Percentiles rank a stretch among this genome's conserved stretches.
phyloP scores from a whole-genome alignment of 164 flowering plant species.

The Euptelea pleiosperma region DNA sequence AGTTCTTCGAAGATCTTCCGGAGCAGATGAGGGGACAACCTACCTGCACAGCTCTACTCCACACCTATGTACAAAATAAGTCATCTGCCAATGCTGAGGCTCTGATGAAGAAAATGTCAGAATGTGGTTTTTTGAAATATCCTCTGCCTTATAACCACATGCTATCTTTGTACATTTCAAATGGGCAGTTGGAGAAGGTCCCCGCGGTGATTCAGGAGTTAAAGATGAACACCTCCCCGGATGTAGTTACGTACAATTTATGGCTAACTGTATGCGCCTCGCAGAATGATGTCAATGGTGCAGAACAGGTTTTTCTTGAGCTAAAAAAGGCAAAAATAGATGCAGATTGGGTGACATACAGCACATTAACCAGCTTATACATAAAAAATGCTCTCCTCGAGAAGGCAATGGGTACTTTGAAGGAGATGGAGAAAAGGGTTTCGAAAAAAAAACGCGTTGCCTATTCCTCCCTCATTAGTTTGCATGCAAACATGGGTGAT shows the following conservation, averaged over 20 bases:
- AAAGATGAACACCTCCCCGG: slow-evolving; percentile 62
- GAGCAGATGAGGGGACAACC: slow-evolving; percentile 47
- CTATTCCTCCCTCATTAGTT: slow-evolving; percentile 66
- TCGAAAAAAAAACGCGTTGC: slow-evolving; percentile 53
- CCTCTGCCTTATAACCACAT: slow-evolving; percentile 80
- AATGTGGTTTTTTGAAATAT: slow-evolving; percentile 51
- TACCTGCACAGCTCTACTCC: slow-evolving; percentile 73
- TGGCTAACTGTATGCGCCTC: slow-evolving; percentile 57
- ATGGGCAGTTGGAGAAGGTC: slow-evolving; percentile 62
- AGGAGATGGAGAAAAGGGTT: slow-evolving; percentile 71
- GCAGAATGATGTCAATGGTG: slow-evolving; percentile 48
- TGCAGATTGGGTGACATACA: slow-evolving; percentile 82
- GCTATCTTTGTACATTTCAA: slow-evolving; percentile 57
- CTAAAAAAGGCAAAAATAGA: slow-evolving; percentile 47
- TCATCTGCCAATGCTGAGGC: slow-evolving; percentile 68
- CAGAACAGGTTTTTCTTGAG: slow-evolving; percentile 55
- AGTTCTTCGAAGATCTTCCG: slow-evolving; percentile 86
- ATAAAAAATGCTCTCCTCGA: slow-evolving; percentile 41
- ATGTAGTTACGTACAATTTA: slow-evolving; percentile 69
- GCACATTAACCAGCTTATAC: slow-evolving; percentile 62
- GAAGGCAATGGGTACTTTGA: slow-evolving; percentile 55
- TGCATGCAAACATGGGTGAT: slow-evolving; percentile 50
- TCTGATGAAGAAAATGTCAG: slow-evolving; percentile 76
- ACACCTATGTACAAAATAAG: slow-evolving; percentile 59
- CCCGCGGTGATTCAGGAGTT: slow-evolving; percentile 42